Conservation (phyloP, 1,284 basidiomycete species). For the Ceratobasidium sp. region DNA sequence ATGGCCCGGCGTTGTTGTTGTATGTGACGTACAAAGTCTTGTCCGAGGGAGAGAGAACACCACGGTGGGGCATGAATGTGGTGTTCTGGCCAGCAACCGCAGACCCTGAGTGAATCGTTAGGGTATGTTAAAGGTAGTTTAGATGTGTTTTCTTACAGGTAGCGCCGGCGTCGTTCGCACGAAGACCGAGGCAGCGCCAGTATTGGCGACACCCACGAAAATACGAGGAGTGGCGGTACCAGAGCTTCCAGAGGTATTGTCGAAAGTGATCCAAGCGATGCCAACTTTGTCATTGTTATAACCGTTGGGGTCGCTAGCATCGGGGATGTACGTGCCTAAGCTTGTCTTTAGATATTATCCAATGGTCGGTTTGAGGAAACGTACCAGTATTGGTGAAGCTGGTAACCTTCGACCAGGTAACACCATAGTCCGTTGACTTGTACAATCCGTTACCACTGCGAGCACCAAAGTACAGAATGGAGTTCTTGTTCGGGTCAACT, state of each 20-base stretch:
- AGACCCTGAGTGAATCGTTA: conserved; percentile 53
- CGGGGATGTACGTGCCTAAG: conserved; percentile 61
- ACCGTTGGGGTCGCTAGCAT: conserved; percentile 61
- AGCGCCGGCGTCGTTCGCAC: conserved; percentile 61
- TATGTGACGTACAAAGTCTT: conserved; percentile 65
- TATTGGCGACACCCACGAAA: conserved; percentile 68
- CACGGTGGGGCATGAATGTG: conserved; percentile 67
- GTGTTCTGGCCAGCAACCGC: conserved; percentile 64
- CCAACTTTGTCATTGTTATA: conserved; percentile 63
- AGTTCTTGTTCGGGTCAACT: conserved; percentile 67
- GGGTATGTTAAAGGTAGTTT: neutral
- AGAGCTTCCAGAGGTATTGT: conserved; percentile 55
- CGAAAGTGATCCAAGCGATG: conserved; percentile 71
- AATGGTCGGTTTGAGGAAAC: conserved; percentile 45
- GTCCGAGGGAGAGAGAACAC: conserved; percentile 64
- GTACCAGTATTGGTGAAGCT: conserved; percentile 57
- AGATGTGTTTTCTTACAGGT: conserved; percentile 54
- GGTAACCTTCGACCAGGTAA: conserved; percentile 39
- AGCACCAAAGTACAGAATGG: conserved; percentile 66
- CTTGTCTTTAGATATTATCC: no score
- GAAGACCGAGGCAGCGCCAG: conserved; percentile 61
- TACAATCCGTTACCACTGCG: conserved; percentile 67
- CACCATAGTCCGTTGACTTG: conserved; percentile 54
- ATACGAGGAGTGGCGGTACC: conserved; percentile 65
- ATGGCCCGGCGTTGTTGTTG: conserved; percentile 58